phyloP scores from a whole-genome alignment of 2,329 filamentous ascomycete species.

The Scorias spongiosa region DNA sequence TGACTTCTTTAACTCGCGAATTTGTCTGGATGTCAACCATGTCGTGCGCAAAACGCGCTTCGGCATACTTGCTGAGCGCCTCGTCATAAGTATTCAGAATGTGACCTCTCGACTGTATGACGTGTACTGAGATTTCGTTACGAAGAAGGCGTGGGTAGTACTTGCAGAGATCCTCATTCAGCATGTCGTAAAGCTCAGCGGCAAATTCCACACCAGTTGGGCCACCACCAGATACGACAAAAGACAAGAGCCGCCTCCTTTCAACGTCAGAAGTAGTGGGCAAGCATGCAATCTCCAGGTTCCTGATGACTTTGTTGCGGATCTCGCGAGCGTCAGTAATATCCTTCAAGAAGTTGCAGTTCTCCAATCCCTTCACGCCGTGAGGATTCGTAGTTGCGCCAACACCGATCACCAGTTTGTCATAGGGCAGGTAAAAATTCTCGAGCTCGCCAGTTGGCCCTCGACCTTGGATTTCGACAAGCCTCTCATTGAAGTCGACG shows the following conservation, averaged over 20 bases:
- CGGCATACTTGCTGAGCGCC: slow-evolving; percentile 79
- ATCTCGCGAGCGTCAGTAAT: slow-evolving; percentile 85
- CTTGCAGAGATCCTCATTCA: slow-evolving; percentile 80
- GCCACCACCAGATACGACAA: slow-evolving; percentile 89
- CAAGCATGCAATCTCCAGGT: slow-evolving; percentile 81
- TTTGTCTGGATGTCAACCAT: slow-evolving; percentile 86
- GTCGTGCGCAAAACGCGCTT: slow-evolving; percentile 79
- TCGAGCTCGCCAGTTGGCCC: slow-evolving; percentile 57
- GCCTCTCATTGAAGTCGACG: slow-evolving; percentile 78
- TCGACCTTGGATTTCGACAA: slow-evolving; percentile 70
- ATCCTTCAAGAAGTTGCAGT: slow-evolving; percentile 91
- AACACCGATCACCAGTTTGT: slow-evolving; percentile 86
- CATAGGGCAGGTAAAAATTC: slow-evolving; percentile 88
- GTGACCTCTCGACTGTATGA: slow-evolving; percentile 87
- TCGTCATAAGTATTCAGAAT: slow-evolving; percentile 98
- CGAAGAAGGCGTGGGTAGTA: slow-evolving; percentile 81
- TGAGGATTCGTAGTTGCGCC: slow-evolving; percentile 89
- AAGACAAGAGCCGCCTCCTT: slow-evolving; percentile 72
- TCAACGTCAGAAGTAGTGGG: slow-evolving; percentile 85
- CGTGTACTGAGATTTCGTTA: slow-evolving; percentile 93
- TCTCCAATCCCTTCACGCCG: slow-evolving; percentile 83
- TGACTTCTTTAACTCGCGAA: slow-evolving; percentile 80
- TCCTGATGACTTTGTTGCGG: slow-evolving; percentile 73
- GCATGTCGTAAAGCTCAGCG: slow-evolving; percentile 84
- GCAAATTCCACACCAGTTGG: slow-evolving; percentile 97